Evolutionary conservation across 495 filamentous ascomycete genomes (phyloP).

Genomic region (Hypoxylon lienhwacheense): DNA sequence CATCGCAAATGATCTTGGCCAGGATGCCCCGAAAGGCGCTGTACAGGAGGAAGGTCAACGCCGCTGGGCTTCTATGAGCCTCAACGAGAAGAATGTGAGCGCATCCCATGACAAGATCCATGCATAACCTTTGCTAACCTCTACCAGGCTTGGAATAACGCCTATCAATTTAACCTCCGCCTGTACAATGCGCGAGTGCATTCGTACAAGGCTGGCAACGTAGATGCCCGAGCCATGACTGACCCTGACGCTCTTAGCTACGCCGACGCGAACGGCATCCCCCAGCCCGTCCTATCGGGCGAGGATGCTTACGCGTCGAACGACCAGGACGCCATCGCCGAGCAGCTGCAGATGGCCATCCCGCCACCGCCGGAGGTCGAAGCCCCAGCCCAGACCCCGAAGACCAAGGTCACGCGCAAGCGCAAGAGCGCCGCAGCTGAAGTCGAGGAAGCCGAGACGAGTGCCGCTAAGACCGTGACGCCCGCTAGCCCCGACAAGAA

Average conservation of each 20-base stretch:
- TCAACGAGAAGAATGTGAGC: slow-evolving; percentile 72
- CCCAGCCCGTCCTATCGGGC: slow-evolving; percentile 45
- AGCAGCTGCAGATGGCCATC: slow-evolving; percentile 55
- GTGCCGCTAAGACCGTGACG: slow-evolving; percentile 55
- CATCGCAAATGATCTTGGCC: slow-evolving; percentile 75
- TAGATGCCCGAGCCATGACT: slow-evolving; percentile 62
- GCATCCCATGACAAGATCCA: not conserved
- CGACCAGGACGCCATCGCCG: slow-evolving; percentile 60
- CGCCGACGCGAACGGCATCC: slow-evolving; percentile 57
- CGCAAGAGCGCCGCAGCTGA: slow-evolving; percentile 57
- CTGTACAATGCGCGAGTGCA: slow-evolving; percentile 71
- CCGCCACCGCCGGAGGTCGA: slow-evolving; percentile 44
- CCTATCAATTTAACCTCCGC: slow-evolving; percentile 75
- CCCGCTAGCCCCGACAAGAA: slow-evolving; percentile 63
- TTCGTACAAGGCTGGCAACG: slow-evolving; percentile 71
- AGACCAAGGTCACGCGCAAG: slow-evolving; percentile 48
- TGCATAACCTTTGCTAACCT: slow-evolving; percentile 15
- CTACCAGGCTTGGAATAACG: slow-evolving; percentile 67
- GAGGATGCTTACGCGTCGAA: slow-evolving; percentile 57
- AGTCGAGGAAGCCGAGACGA: slow-evolving; percentile 43
- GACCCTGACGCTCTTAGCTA: slow-evolving; percentile 60
- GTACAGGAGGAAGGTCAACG: slow-evolving; percentile 79
- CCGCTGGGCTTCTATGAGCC: slow-evolving; percentile 76
- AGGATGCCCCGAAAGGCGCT: slow-evolving; percentile 70
- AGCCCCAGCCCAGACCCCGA: slow-evolving; percentile 54